phyloP scores from a whole-genome alignment of 768 basidiomycete genomes.

The Clitopilus passeckerianus region DNA sequence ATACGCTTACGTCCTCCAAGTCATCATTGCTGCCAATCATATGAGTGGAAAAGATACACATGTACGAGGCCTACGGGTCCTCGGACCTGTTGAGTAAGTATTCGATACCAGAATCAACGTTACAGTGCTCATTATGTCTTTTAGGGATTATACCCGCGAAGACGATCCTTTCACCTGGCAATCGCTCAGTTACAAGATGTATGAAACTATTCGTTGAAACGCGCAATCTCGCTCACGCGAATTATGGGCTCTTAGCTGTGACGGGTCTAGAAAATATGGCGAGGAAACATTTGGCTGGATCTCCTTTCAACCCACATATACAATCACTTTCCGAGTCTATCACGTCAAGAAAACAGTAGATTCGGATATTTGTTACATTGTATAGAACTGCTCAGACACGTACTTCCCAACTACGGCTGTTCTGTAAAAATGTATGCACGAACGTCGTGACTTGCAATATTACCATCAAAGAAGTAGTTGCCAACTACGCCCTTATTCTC shows the following conservation, averaged over 20 bases:
- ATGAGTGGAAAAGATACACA: constrained; percentile 99
- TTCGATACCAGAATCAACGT: not conserved
- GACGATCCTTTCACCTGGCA: constrained; percentile 75
- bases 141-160: constrained; percentile 42
- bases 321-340: no score
- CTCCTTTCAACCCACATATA: no score
- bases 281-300: no score
- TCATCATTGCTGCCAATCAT: constrained; percentile 89
- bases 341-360: no score
- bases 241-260: no score
- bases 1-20: constrained; percentile 84
- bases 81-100: constrained; percentile 76
- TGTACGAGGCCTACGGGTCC: constrained; percentile 84
- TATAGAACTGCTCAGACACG: not conserved
- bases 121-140: constrained; percentile 3
- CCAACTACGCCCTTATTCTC: constrained; percentile 17
- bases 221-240: no score
- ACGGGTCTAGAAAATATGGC: no score
- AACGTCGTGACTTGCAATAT: constrained; percentile 20
- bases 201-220: constrained; percentile 66
- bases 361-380: not conserved
- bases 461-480: constrained; percentile 20
- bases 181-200: constrained; percentile 65
- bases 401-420: constrained; percentile 3
- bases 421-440: constrained; percentile 22